A percentile compares a stretch with the other conserved stretches of the same genome.
These are phyloP conservation scores for Alnus rubra DNA, from an alignment of 306 rosid genomes.

Conservation along the genomic window DNA sequence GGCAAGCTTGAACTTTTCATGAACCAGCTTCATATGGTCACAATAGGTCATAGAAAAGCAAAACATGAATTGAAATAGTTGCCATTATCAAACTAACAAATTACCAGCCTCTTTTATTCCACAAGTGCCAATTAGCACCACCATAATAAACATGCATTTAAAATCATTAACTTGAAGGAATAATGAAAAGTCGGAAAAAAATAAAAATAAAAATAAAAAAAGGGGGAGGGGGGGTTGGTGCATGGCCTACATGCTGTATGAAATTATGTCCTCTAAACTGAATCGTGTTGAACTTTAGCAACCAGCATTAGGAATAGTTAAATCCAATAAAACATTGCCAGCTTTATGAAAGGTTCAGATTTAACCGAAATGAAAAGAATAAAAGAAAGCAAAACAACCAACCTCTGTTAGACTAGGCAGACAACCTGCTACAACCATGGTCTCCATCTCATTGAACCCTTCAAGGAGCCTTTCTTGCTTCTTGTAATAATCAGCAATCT, in stretches of 20 bases:
- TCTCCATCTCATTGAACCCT: conserved; percentile 79
- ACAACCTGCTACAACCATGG: conserved; percentile 56
- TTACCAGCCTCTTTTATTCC: neutral
- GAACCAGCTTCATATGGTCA: neutral
- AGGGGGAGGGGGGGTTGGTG: too few relatives aligned
- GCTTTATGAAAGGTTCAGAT: neutral
- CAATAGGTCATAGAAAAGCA: neutral
- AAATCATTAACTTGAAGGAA: neutral
- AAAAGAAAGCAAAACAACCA: conserved; percentile 8
- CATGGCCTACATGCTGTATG: too few relatives aligned
- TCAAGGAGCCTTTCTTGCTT: conserved; percentile 74
- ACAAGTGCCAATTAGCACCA: neutral
- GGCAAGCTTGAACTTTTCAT: neutral
- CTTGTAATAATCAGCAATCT: conserved; percentile 71
- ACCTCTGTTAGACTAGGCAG: conserved; percentile 71
- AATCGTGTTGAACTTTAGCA: too few relatives aligned
- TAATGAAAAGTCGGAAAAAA: too few relatives aligned
- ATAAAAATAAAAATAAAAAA: too few relatives aligned
- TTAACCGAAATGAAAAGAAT: too few relatives aligned
- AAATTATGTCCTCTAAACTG: too few relatives aligned
- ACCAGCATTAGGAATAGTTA: too few relatives aligned
- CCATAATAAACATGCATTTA: neutral
- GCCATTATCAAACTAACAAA: neutral
- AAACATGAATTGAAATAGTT: neutral
- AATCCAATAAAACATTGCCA: neutral